A percentile compares a stretch with the other conserved stretches of the same genome.
These are phyloP conservation scores for Haematococcus lacustris DNA, from an alignment of 139 green algal species.

Conservation along the genomic window DNA sequence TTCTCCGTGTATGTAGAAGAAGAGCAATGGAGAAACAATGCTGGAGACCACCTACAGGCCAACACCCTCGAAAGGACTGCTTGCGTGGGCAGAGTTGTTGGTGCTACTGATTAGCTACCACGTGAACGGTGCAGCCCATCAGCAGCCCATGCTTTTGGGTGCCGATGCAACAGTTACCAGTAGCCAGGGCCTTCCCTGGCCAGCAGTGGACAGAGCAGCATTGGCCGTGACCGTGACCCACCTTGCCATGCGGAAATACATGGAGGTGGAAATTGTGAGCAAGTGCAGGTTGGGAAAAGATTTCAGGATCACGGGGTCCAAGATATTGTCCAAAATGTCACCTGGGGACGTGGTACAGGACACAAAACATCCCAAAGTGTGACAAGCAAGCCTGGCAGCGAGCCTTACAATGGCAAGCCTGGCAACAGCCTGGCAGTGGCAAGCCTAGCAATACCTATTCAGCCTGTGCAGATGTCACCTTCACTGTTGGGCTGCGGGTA, in stretches of 20 bases:
- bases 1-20: not conserved
- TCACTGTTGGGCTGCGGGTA: not conserved
- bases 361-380: not conserved
- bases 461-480: not conserved
- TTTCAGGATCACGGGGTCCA: not conserved
- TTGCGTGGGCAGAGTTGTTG: not conserved
- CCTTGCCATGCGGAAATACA: conserved; percentile 5
- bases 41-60: no score
- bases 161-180: not conserved
- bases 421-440: not conserved
- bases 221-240: not conserved
- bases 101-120: not conserved
- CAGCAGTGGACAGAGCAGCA: not conserved
- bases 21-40: not conserved
- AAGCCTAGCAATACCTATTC: not conserved
- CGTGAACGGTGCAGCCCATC: not conserved
- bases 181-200: not conserved
- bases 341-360: not conserved
- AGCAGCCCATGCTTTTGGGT: not conserved
- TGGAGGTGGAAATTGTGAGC: not conserved
- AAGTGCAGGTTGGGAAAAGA: conserved; percentile 3
- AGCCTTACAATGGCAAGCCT: no score
- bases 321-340: conserved; percentile 3
- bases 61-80: no score
- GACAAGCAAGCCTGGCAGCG: not conserved